These are phyloP conservation scores for Borealophlyctis nickersoniae DNA, from an alignment of 192 early-diverging fungal genomes.

Conservation along the genomic window DNA sequence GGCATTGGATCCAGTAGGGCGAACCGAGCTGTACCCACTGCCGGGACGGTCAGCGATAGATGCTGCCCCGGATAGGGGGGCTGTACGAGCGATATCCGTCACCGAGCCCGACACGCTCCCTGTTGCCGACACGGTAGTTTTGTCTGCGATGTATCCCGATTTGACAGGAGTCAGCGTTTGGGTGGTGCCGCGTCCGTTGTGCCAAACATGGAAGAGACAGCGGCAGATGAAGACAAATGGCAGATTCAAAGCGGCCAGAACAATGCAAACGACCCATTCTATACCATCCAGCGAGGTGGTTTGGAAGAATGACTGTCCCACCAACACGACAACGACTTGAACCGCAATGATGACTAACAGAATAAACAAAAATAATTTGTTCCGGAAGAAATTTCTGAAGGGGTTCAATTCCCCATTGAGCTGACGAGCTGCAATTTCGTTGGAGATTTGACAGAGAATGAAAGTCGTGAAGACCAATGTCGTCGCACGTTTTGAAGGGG, in stretches of 20 bases:
- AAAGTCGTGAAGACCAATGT: slow-evolving; percentile 55
- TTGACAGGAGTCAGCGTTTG: too few species aligned
- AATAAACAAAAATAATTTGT: slow-evolving; percentile 48
- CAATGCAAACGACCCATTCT: slow-evolving; percentile 49
- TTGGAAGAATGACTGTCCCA: slow-evolving; percentile 36
- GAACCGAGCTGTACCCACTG: not conserved
- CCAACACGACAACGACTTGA: slow-evolving; percentile 45
- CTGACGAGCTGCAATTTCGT: slow-evolving; percentile 50
- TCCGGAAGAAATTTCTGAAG: slow-evolving; percentile 45
- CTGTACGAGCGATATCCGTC: not conserved
- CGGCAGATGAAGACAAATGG: slow-evolving; percentile 42
- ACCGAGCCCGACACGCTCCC: not conserved
- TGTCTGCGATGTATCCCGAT: too few species aligned
- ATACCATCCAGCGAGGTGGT: slow-evolving; percentile 25
- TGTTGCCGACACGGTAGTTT: not conserved
- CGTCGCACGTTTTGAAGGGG: slow-evolving; percentile 26
- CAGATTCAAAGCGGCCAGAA: slow-evolving; percentile 35
- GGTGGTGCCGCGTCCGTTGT: slow-evolving; percentile 6
- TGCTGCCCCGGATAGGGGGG: not conserved
- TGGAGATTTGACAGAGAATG: slow-evolving; percentile 52
- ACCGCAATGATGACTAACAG: slow-evolving; percentile 40
- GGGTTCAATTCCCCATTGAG: slow-evolving; percentile 56
- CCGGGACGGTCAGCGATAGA: not conserved
- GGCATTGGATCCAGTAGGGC: not conserved
- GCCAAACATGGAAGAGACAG: slow-evolving; percentile 24